These are phyloP conservation scores for Hyaloperonospora arabidopsidis DNA, from an alignment of 352 stramenopile genomes.

Conservation along the genomic window DNA sequence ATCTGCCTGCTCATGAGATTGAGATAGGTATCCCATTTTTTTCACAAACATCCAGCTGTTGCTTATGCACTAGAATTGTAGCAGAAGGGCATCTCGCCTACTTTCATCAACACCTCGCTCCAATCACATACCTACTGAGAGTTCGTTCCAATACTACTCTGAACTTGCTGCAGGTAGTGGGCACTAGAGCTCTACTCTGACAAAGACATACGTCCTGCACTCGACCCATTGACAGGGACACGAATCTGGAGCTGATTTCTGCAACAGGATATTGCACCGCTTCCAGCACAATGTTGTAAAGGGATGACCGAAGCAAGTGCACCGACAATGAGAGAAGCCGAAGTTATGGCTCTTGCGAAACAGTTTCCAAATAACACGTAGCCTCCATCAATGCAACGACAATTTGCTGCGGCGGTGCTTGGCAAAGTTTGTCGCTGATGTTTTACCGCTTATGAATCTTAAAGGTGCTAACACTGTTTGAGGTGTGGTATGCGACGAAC, in stretches of 20 bases:
- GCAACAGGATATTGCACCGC: background rate
- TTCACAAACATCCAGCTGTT: constrained; percentile 2
- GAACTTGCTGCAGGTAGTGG: constrained; percentile 45
- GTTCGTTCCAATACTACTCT: constrained; percentile 26
- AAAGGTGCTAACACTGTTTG: no score
- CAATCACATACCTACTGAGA: constrained; percentile 54
- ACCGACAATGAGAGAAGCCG: no score
- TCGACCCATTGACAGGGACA: constrained; percentile 62
- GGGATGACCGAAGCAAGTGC: no score
- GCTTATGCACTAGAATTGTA: background rate
- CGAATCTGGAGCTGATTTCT: constrained; percentile 27
- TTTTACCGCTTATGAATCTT: no score
- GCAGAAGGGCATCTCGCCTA: constrained; percentile 43
- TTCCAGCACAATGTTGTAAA: no score
- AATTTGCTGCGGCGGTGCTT: no score
- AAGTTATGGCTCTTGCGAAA: no score
- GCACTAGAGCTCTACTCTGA: constrained; percentile 62
- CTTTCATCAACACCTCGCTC: constrained; percentile 54
- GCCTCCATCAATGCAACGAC: no score
- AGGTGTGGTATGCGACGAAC: no score
- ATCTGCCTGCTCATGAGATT: constrained; percentile 1
- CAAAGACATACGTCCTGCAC: constrained; percentile 47
- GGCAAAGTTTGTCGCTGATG: no score
- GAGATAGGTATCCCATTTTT: no score
- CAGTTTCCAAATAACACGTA: no score